Evolutionary conservation across 306 rosid species (phyloP).

Genomic region (Dalbergia cochinchinensis): DNA sequence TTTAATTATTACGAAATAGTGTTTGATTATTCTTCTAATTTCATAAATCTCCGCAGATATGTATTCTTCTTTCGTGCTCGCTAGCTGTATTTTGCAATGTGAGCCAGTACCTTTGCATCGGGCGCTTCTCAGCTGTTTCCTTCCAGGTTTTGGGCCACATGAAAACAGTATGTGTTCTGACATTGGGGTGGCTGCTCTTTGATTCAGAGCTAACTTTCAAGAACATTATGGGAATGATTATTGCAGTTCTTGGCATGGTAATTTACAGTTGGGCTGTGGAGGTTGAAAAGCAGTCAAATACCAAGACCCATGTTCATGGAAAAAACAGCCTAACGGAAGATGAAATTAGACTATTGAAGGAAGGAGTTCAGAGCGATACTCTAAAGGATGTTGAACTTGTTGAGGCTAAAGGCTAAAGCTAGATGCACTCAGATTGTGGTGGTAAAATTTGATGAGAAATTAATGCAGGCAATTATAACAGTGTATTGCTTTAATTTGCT

Average conservation of each 20-base stretch:
- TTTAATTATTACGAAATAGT: neutral
- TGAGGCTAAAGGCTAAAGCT: slow-evolving; percentile 55
- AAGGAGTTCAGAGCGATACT: slow-evolving; percentile 53
- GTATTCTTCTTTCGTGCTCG: slow-evolving; percentile 80
- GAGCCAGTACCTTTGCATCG: slow-evolving; percentile 96
- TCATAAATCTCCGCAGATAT: slow-evolving; percentile 64
- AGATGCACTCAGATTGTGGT: slow-evolving; percentile 37
- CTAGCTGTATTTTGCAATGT: slow-evolving; percentile 88
- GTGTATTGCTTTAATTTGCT: slow-evolving; percentile 38
- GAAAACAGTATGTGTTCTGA: slow-evolving; percentile 91
- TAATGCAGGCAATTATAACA: slow-evolving; percentile 37
- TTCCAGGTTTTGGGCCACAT: slow-evolving; percentile 98
- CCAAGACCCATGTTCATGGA: slow-evolving; percentile 52
- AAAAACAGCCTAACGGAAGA: slow-evolving; percentile 88
- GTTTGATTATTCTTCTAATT: slow-evolving; percentile 25
- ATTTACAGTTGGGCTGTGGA: slow-evolving; percentile 96
- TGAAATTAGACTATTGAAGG: slow-evolving; percentile 80
- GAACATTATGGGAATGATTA: slow-evolving; percentile 84
- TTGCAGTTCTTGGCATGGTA: slow-evolving; percentile 85
- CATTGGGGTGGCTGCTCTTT: slow-evolving; percentile 89
- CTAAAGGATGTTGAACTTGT: slow-evolving; percentile 75
- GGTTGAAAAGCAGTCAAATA: slow-evolving; percentile 61
- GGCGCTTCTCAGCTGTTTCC: slow-evolving; percentile 90
- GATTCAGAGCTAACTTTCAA: slow-evolving; percentile 85
- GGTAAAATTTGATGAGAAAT: slow-evolving; percentile 38